These are phyloP conservation scores for Climacium dendroides DNA, from an alignment of 225 moss, liverwort and hornwort species.

Conservation along the genomic window DNA sequence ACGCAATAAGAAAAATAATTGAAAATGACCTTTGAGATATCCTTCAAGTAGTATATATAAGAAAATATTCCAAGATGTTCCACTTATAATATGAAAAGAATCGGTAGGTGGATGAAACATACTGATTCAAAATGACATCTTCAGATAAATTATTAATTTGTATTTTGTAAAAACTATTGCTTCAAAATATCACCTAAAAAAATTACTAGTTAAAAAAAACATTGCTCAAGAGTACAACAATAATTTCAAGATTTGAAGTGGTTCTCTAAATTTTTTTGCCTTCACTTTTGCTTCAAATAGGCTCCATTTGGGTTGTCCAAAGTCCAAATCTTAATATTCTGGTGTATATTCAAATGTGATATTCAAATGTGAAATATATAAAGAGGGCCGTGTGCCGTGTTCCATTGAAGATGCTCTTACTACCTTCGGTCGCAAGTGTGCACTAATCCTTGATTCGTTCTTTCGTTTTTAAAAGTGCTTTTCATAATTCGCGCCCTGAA, in stretches of 20 bases:
- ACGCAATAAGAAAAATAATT: neutral
- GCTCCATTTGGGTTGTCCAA: neutral
- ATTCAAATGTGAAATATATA: no score
- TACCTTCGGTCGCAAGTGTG: neutral
- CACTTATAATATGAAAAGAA: neutral
- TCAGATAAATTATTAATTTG: neutral
- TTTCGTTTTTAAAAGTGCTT: neutral
- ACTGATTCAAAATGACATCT: neutral
- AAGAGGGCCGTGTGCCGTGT: neutral
- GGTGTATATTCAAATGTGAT: neutral
- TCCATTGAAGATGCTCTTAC: neutral
- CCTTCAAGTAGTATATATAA: rapidly evolving
- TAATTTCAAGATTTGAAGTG: neutral
- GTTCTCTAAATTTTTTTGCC: neutral
- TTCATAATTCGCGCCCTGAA: neutral
- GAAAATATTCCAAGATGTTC: rapidly evolving
- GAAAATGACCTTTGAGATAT: neutral
- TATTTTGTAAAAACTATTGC: neutral
- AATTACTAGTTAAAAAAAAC: no score
- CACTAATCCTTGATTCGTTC: neutral
- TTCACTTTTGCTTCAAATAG: neutral
- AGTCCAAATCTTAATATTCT: neutral
- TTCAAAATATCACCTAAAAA: no score
- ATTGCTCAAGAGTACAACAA: rapidly evolving
- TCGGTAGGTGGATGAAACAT: neutral